Percentiles rank a stretch among this genome's conserved stretches.
Evolutionary conservation across 108 stramenopile genomes (phyloP).

Genomic region (Fistulifera pelliculosa): DNA sequence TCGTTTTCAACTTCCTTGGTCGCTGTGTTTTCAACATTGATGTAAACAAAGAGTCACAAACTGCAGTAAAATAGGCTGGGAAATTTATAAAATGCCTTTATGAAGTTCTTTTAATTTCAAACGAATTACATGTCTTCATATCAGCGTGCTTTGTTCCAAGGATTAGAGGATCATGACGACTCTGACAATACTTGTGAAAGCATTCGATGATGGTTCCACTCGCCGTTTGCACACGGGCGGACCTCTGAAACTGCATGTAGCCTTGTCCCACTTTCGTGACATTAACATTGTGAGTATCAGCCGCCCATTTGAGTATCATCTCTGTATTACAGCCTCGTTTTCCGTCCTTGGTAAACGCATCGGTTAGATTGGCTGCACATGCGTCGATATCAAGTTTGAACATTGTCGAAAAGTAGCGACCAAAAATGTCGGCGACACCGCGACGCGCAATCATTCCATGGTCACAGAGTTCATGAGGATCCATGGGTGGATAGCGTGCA

Average conservation of each 20-base stretch:
- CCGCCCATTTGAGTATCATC: slow-evolving; percentile 11
- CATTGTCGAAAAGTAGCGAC: slow-evolving; percentile 7
- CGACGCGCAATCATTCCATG: slow-evolving; percentile 4
- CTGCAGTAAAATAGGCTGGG: no score
- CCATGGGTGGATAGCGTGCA: slow-evolving; percentile 8
- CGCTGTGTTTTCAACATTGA: no score
- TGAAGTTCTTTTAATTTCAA: no score
- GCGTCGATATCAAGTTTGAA: slow-evolving; percentile 3
- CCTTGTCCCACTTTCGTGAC: slow-evolving; percentile 6
- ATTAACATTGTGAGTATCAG: neutral
- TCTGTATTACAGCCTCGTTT: slow-evolving; percentile 11
- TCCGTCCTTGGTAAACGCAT: neutral
- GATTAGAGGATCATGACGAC: neutral
- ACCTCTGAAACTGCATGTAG: slow-evolving; percentile 10
- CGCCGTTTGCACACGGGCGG: slow-evolving; percentile 1
- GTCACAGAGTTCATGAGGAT: slow-evolving; percentile 8
- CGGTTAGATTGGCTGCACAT: neutral
- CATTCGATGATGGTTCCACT: slow-evolving; percentile 1
- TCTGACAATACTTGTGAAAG: slow-evolving; percentile 19
- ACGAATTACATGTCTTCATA: no score
- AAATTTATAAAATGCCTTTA: no score
- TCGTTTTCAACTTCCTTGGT: no score
- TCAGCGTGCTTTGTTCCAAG: no score
- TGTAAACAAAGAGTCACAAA: no score
- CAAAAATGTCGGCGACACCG: slow-evolving; percentile 5